Evolutionary conservation across 768 basidiomycete genomes (phyloP).

Genomic region (Dictyophora rubrovolvata): DNA sequence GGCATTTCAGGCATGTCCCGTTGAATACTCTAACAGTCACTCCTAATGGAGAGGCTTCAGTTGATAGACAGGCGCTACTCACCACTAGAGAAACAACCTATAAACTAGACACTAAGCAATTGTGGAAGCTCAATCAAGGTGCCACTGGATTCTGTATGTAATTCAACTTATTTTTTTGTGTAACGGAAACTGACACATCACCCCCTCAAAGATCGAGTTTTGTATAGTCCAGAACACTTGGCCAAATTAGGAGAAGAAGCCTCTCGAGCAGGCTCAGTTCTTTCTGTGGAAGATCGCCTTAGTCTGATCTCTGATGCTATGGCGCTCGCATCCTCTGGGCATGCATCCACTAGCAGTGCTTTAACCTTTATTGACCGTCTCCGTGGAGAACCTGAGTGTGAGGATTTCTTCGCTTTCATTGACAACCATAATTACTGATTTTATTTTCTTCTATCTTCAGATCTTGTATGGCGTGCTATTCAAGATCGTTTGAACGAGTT

Average conservation of each 20-base stretch:
- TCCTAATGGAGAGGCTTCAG: slow-evolving; percentile 40
- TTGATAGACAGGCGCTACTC: slow-evolving; percentile 59
- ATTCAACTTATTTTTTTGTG: not conserved
- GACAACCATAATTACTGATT: slow-evolving; percentile 6
- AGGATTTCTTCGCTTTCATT: slow-evolving; percentile 19
- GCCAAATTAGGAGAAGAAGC: slow-evolving; percentile 73
- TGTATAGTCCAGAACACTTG: slow-evolving; percentile 75
- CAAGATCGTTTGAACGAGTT: slow-evolving; percentile 33
- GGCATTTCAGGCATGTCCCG: slow-evolving; percentile 61
- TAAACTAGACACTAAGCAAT: slow-evolving; percentile 56
- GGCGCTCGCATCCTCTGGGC: slow-evolving; percentile 73
- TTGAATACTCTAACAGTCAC: slow-evolving; percentile 60
- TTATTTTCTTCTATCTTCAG: slow-evolving; percentile 28
- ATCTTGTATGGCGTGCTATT: slow-evolving; percentile 75
- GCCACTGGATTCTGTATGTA: slow-evolving; percentile 74
- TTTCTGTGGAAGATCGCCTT: slow-evolving; percentile 79
- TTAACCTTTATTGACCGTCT: slow-evolving; percentile 64
- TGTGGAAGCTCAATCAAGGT: slow-evolving; percentile 86
- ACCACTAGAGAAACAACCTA: slow-evolving; percentile 57
- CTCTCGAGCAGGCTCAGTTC: slow-evolving; percentile 49
- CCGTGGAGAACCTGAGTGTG: slow-evolving; percentile 68
- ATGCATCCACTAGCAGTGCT: slow-evolving; percentile 64
- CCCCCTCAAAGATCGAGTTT: slow-evolving; percentile 54
- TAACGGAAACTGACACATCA: not conserved
- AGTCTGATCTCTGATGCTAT: slow-evolving; percentile 80